Evolutionary conservation across 441 rosid species (phyloP).

Genomic region (Mallotus japonicus): DNA sequence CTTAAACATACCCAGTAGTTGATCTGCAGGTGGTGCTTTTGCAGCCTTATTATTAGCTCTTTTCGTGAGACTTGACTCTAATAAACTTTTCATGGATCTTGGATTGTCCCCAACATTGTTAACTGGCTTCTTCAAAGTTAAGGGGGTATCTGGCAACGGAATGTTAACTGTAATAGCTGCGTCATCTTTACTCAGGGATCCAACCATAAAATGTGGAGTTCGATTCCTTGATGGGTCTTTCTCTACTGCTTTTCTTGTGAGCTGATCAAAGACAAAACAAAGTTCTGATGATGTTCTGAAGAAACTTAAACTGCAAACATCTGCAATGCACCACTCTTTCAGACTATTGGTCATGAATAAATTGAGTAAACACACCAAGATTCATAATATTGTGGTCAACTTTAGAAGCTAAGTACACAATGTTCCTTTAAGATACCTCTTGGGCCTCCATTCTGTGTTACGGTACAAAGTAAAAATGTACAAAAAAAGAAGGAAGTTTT

Average conservation of each 20-base stretch:
- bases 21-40: constrained; percentile 25
- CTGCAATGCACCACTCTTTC: neutral
- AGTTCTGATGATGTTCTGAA: constrained; percentile 16
- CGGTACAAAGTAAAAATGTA: neutral
- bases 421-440: neutral
- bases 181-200: constrained; percentile 52
- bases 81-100: constrained; percentile 40
- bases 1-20: constrained; percentile 32
- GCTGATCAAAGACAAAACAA: constrained; percentile 37
- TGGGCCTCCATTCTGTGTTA: neutral
- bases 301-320: neutral
- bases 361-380: neutral
- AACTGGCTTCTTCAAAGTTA: constrained; percentile 44
- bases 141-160: constrained; percentile 41
- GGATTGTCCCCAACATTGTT: constrained; percentile 37
- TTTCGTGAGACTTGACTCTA: constrained; percentile 35
- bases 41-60: constrained; percentile 25
- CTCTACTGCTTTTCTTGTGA: constrained; percentile 63
- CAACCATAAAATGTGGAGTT: constrained; percentile 64
- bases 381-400: neutral
- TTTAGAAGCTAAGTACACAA: neutral
- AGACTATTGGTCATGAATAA: neutral
- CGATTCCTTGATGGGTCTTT: constrained; percentile 65
- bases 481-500: neutral
- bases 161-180: constrained; percentile 46